Evolutionary conservation across 257 asterid species (phyloP), one percentile per base, ranked within the genome.

Genomic region (Ocimum tenuiflorum): DNA sequence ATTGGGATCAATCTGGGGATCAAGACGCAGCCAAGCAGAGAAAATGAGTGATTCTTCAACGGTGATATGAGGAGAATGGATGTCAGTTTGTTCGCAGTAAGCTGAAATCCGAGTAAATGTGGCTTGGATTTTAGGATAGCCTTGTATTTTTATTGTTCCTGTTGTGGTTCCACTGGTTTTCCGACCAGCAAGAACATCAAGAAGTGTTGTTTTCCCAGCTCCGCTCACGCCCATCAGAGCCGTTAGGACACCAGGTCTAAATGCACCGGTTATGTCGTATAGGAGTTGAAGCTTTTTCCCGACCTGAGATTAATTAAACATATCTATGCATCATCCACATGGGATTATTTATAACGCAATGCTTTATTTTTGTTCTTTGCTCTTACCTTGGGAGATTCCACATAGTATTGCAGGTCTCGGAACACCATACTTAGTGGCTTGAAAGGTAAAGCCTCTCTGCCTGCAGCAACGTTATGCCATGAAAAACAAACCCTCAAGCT

Each of bases 161-260:
- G 86, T 90, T 69, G 88, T 85, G 65, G 73, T 10, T 23, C 98
- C 98, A 56, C 98, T 96, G 49, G 96, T 91, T 73, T 91, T 91
- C 80, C 98, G 78, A 45, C 98, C 98, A 22, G 98, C 92, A 60
- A 91, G 80, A 49, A 91, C 98, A 78, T 91, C 98, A 96, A 91
- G 89, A 50, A 91, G 96, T 46, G 97, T 91, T 58, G 97, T 91
- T 79, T 91, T 91, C 19, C 97, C 97, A 9, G 97, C 97, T 47
- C 97, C 97, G 74, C 96, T 91, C 13, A 86, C 94, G 49, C 98
- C 98, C 68, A 91, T 95, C 74, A 89, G 80, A 67, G 96, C 96
- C 29, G 96, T 91, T 36, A 91, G 96, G 72, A 89, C 96, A 64
- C 95, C 96, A 47, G 96, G 95, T 69, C 89, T 87, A 72, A 91